A percentile compares a stretch with the other conserved stretches of the same genome.
Evolutionary conservation across 768 basidiomycete species (phyloP).

Genomic region (Leccinellum albellum): DNA sequence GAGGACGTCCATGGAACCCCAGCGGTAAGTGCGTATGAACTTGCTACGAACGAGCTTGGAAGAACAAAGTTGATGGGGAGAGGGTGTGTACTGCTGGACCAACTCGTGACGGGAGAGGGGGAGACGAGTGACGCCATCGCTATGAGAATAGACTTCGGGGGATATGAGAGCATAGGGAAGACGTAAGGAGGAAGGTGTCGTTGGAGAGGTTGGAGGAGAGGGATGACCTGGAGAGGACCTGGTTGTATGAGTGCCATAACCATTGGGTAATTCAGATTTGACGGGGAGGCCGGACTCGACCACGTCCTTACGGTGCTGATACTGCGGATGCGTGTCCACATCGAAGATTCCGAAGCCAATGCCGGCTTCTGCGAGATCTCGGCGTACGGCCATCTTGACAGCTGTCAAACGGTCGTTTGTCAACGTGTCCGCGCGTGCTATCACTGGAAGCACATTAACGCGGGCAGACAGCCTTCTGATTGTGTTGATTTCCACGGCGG

Average conservation of each 20-base stretch:
- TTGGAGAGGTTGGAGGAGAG: constrained; percentile 68
- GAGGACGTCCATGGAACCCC: constrained; percentile 80
- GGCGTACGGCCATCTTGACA: constrained; percentile 75
- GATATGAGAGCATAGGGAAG: constrained; percentile 84
- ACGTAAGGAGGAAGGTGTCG: constrained; percentile 54
- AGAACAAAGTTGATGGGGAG: constrained; percentile 39
- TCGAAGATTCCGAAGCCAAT: constrained; percentile 91
- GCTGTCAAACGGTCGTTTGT: constrained; percentile 78
- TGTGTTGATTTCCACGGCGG: constrained; percentile 65
- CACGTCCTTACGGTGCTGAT: constrained; percentile 42
- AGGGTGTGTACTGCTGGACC: constrained; percentile 68
- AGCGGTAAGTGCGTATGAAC: constrained; percentile 72
- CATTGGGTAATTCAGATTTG: constrained; percentile 52
- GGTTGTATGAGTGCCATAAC: constrained; percentile 48
- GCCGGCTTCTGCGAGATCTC: constrained; percentile 78
- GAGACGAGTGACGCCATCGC: constrained; percentile 66
- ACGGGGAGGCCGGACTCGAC: constrained; percentile 38
- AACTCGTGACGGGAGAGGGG: constrained; percentile 66
- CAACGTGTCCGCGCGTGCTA: constrained; percentile 76
- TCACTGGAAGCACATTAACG: constrained; percentile 85
- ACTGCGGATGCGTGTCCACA: constrained; percentile 55
- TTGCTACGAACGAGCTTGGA: constrained; percentile 55
- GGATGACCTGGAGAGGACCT: constrained; percentile 47
- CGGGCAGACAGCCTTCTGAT: constrained; percentile 77
- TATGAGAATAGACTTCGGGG: constrained; percentile 80